Evolutionary conservation across 1,139 yeast genomes (phyloP), one percentile per base, ranked within the genome.

Genomic region (Debaryomycetaceae sp.): DNA sequence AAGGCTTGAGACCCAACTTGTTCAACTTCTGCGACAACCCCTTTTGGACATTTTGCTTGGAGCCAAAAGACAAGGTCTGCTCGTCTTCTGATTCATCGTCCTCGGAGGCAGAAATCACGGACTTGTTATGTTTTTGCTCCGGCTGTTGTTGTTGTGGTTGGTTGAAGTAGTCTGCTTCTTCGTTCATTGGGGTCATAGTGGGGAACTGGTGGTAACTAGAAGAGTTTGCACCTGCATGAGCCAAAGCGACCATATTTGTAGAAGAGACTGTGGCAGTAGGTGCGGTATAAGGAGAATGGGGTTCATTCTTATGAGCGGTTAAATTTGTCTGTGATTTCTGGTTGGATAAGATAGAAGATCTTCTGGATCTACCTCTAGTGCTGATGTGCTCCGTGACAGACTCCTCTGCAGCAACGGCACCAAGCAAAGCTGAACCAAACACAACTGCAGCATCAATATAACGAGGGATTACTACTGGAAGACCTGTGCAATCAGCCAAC

Each of bases 361-460:
- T 64, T 56, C 72, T 66, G 17, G 72, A 61, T 45, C 66, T 63
- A 29, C 71, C 70, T 48, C 54, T 61, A 32, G 60, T 53, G 31
- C 47, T 41, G 37, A 67, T 51, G 41, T 63, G 64, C 47, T 69
- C 77, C 38, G 59, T 57, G 11, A 79, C 74, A 6, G 76, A 67
- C 41, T 73, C 79, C 52, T 79, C 81, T 2, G 92, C 87, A 5
- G 98, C 98, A 47, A 83, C 89, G 2, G 98, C 97, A 30, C 98
- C 98, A 45, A 92, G 73, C 60, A 92, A 71, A 0, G 98, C 98
- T 5, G 96, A 77, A 22, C 98, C 98, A 56, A 91, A 85, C 5
- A 92, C 98, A 35, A 92, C 98, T 2, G 97, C 95, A 1, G 97
- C 94, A 58, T 91, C 98, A 53, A 92, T 89, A 61, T 91, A 89